phyloP scores from a whole-genome alignment of 257 asterid genomes.

The Parsonsia alboflavescens region DNA sequence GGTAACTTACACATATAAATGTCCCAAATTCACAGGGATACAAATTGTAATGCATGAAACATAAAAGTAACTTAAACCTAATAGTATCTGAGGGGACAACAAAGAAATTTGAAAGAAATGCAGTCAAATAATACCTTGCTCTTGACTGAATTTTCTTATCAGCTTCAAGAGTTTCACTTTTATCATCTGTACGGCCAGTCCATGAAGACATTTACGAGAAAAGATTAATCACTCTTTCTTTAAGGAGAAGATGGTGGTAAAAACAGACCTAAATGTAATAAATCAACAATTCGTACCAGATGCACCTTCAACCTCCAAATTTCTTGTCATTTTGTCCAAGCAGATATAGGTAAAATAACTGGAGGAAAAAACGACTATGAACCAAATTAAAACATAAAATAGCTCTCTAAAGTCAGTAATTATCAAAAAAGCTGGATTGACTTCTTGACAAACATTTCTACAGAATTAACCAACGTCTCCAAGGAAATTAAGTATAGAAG shows the following conservation, averaged over 20 bases:
- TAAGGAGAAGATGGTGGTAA: background rate
- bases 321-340: constrained; percentile 62
- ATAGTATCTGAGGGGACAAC: background rate
- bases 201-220: constrained; percentile 13
- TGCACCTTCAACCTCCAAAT: constrained; percentile 46
- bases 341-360: constrained; percentile 77
- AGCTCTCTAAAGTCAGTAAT: background rate
- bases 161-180: constrained; percentile 23
- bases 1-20: background rate
- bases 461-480: background rate
- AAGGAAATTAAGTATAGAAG: no score
- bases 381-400: background rate
- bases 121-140: constrained; percentile 40
- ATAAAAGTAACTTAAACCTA: background rate
- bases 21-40: background rate
- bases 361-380: constrained; percentile 5
- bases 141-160: constrained; percentile 28
- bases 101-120: background rate
- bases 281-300: no score
- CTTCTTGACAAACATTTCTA: background rate
- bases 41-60: background rate
- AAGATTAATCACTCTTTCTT: background rate
- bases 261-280: no score
- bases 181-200: constrained; percentile 32
- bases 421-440: background rate